These are phyloP conservation scores for Verticillium alfalfae DNA, from an alignment of 2,329 filamentous ascomycete species.

Conservation along the genomic window DNA sequence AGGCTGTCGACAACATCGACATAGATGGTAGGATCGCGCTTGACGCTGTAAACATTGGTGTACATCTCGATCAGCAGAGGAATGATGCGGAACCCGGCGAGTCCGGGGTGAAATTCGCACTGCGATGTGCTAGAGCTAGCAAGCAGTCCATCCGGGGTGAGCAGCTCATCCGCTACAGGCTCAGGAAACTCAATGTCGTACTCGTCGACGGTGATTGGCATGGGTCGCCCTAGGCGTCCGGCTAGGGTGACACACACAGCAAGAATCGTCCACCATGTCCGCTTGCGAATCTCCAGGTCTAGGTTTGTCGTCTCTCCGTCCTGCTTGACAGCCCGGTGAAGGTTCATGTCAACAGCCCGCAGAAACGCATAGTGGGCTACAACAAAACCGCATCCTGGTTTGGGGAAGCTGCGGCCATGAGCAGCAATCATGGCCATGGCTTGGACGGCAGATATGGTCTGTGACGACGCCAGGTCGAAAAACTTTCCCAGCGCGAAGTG, in stretches of 20 bases:
- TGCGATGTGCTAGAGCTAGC: conserved; percentile 41
- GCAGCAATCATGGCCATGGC: conserved; percentile 66
- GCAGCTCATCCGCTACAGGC: conserved; percentile 63
- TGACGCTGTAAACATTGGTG: conserved; percentile 68
- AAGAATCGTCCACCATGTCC: conserved; percentile 71
- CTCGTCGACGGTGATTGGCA: conserved; percentile 68
- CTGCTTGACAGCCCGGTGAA: conserved; percentile 64
- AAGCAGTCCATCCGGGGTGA: conserved; percentile 60
- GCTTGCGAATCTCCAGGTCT: conserved; percentile 69
- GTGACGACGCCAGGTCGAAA: conserved; percentile 56
- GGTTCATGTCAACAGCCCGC: conserved; percentile 66
- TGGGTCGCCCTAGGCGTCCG: conserved; percentile 71
- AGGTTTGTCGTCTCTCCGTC: conserved; percentile 45
- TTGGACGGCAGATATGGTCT: conserved; percentile 63
- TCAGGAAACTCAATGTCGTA: conserved; percentile 76
- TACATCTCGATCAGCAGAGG: conserved; percentile 70
- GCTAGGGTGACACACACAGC: conserved; percentile 62
- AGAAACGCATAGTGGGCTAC: conserved; percentile 60
- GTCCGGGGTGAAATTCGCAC: conserved; percentile 63
- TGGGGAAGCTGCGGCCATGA: conserved; percentile 72
- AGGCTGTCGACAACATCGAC: conserved; percentile 56
- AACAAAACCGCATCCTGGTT: conserved; percentile 69
- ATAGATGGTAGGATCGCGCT: conserved; percentile 58
- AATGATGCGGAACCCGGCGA: conserved; percentile 60
- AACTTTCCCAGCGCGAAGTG: conserved; percentile 68